phyloP scores from a whole-genome alignment of 495 filamentous ascomycete genomes.

The Penicillium arizonense region DNA sequence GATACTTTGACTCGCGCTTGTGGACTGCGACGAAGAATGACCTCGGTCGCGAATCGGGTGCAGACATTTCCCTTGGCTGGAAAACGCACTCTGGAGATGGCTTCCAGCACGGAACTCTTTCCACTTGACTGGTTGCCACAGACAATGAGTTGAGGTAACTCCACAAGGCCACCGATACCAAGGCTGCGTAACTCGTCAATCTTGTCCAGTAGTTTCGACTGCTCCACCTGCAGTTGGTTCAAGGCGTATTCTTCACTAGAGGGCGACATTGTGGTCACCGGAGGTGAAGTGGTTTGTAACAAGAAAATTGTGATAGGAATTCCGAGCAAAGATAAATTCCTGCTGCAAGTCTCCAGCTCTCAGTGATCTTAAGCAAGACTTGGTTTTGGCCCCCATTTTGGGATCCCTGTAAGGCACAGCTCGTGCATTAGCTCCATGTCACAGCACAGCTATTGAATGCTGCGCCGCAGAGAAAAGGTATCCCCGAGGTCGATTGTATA shows the following conservation, averaged over 20 bases:
- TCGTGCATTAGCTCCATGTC: too few species aligned
- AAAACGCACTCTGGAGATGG: conserved; percentile 68
- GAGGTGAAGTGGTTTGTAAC: too few species aligned
- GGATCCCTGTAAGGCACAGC: too few species aligned
- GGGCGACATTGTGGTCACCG: too few species aligned
- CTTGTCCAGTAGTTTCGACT: conserved; percentile 47
- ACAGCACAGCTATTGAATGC: too few species aligned
- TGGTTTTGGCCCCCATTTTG: too few species aligned
- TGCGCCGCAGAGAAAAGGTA: too few species aligned
- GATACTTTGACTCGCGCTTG: conserved; percentile 33
- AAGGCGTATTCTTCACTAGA: neutral
- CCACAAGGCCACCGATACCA: conserved; percentile 54
- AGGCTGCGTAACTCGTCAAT: conserved; percentile 56
- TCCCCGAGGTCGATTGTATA: too few species aligned
- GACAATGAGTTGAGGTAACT: conserved; percentile 73
- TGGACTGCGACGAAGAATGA: conserved; percentile 45
- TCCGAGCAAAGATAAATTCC: too few species aligned
- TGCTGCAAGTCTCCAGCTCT: too few species aligned
- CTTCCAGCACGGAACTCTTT: conserved; percentile 74
- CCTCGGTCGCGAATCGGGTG: conserved; percentile 68
- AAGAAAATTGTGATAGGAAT: too few species aligned
- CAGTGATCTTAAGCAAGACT: too few species aligned
- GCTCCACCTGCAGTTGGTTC: conserved; percentile 21
- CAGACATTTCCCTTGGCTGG: conserved; percentile 63
- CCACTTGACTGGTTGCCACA: conserved; percentile 70